Conservation (phyloP, 139 green algal species). For the Limnomonas spitsbergensis region DNA sequence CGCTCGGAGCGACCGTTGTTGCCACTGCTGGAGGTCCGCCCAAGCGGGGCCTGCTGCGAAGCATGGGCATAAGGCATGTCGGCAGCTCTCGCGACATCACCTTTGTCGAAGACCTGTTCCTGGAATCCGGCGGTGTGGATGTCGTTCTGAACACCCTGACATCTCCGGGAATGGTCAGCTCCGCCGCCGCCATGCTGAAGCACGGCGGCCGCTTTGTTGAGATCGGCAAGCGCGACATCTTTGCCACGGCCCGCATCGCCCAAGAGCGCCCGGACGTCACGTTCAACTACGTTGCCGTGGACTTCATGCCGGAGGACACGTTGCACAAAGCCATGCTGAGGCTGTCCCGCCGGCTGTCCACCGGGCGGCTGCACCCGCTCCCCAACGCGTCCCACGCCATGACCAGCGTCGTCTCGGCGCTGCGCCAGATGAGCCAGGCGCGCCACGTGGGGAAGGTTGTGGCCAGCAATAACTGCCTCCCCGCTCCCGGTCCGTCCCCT, state of each 20-base stretch:
- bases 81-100: constrained; percentile 35
- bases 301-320: constrained; percentile 70
- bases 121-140: constrained; percentile 36
- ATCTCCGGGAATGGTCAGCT: constrained; percentile 71
- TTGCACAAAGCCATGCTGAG: constrained; percentile 20
- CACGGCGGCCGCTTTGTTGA: constrained; percentile 69
- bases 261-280: constrained; percentile 72
- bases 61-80: constrained; percentile 42
- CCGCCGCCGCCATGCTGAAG: constrained; percentile 50
- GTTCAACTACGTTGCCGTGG: constrained; percentile 76
- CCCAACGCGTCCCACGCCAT: constrained; percentile 36
- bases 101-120: constrained; percentile 25
- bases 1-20: constrained; percentile 37
- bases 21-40: constrained; percentile 65
- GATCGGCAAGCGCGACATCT: constrained; percentile 90
- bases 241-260: constrained; percentile 46
- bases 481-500: neutral
- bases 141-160: constrained; percentile 83
- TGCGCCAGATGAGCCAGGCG: constrained; percentile 82
- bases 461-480: constrained; percentile 26
- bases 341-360: constrained; percentile 36
- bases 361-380: constrained; percentile 34
- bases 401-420: constrained; percentile 35
- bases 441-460: constrained; percentile 85
- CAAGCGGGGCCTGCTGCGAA: constrained; percentile 70